Evolutionary conservation across 23 red algal genomes (phyloP).

Genomic region (Chondrus crispus): DNA sequence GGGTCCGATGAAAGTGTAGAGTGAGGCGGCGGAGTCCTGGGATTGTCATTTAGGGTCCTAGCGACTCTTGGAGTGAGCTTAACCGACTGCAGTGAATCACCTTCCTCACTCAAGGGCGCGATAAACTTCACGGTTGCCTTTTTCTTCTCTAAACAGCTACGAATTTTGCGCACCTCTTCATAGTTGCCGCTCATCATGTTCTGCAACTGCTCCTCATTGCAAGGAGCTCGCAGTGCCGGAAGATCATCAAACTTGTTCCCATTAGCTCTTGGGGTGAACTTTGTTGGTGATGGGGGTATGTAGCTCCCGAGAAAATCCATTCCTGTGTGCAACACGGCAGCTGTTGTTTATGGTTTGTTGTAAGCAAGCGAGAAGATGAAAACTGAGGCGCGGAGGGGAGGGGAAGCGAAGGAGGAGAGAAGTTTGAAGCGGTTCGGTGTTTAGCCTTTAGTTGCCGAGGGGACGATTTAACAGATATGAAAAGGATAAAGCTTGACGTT

Average conservation of each 20-base stretch:
- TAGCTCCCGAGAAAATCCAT: conserved; percentile 51
- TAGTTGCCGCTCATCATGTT: conserved; percentile 30
- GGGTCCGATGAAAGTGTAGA: too few species aligned
- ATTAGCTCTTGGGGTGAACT: neutral
- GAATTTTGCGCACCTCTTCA: conserved; percentile 19
- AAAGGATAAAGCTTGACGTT: too few species aligned
- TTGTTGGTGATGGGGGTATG: neutral
- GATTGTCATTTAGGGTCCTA: neutral
- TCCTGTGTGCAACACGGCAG: too few species aligned
- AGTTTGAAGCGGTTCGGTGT: too few species aligned
- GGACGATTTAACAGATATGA: too few species aligned
- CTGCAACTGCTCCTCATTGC: conserved; percentile 9
- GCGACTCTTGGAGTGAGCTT: conserved; percentile 14
- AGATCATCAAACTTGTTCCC: conserved; percentile 29
- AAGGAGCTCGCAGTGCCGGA: neutral
- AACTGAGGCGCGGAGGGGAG: too few species aligned
- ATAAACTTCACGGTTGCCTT: conserved; percentile 29
- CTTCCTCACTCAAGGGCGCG: conserved; percentile 8
- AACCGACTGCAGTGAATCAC: neutral
- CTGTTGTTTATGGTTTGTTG: too few species aligned
- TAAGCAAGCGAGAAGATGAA: too few species aligned
- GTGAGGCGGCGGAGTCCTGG: neutral
- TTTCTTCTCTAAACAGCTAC: conserved; percentile 4
- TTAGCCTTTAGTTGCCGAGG: too few species aligned
- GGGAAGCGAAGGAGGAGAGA: too few species aligned